These are phyloP conservation scores for Penicillium egyptiacum DNA, from an alignment of 495 filamentous ascomycete species.

Conservation along the genomic window DNA sequence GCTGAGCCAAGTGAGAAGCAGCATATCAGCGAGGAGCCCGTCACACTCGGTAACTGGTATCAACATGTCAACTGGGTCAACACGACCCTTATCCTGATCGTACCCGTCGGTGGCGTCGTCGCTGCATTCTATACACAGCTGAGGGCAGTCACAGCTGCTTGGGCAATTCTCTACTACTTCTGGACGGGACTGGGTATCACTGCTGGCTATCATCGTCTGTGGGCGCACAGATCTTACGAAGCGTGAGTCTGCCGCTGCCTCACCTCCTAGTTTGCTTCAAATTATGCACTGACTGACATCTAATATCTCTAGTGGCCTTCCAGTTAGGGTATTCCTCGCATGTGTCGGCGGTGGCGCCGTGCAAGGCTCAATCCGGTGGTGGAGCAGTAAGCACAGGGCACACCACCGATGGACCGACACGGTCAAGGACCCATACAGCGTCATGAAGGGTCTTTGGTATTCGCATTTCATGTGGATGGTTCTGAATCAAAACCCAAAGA, in stretches of 20 bases:
- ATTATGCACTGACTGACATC: neutral
- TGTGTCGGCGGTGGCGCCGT: slow-evolving; percentile 85
- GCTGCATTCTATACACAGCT: slow-evolving; percentile 73
- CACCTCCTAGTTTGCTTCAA: neutral
- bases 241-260: slow-evolving; percentile 13
- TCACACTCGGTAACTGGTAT: slow-evolving; percentile 82
- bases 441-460: slow-evolving; percentile 89
- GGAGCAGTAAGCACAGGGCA: slow-evolving; percentile 84
- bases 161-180: slow-evolving; percentile 81
- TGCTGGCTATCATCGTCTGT: slow-evolving; percentile 69
- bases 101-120: slow-evolving; percentile 71
- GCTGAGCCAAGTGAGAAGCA: slow-evolving; percentile 21
- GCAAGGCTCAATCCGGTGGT: slow-evolving; percentile 90
- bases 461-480: slow-evolving; percentile 87
- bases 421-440: slow-evolving; percentile 91
- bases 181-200: slow-evolving; percentile 81
- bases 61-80: slow-evolving; percentile 92
- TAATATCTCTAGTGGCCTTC: slow-evolving; percentile 59
- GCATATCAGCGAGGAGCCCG: slow-evolving; percentile 54
- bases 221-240: slow-evolving; percentile 80
- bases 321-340: slow-evolving; percentile 82
- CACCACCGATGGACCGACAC: slow-evolving; percentile 96
- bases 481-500: slow-evolving; percentile 81
- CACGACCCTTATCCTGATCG: slow-evolving; percentile 73
- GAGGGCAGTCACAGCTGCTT: slow-evolving; percentile 64